Evolutionary conservation across 257 asterid species (phyloP), one percentile per base, ranked within the genome.

Genomic region (Dorcoceras hygrometricum): DNA sequence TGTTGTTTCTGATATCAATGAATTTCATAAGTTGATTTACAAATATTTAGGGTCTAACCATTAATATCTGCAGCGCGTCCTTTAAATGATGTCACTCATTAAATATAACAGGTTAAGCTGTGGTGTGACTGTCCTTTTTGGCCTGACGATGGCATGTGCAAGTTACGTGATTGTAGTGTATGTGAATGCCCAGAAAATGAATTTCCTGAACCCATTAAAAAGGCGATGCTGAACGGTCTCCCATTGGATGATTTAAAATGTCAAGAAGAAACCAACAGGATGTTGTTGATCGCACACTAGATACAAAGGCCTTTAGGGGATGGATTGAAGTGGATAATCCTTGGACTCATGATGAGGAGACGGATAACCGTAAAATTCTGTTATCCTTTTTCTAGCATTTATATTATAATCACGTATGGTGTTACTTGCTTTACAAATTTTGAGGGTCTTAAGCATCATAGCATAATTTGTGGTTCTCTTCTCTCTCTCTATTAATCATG

Each of bases 71-170:
- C 68, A 19, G 69, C 57, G 22, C 32, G 29, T 26, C 22, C 59
- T 73, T 11, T n/a, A 63, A 31, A 79, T 77, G 34, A 76, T 68
- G 18, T 62, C n/a, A 23, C 57, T 71, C 6, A 31, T 60, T 18
- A n/a, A 68, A 74, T 54, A 65, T 76, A 72, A 65, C 90, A 91
- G 98, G 96, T 84, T 55, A 91, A 91, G 75, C 77, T 91, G 76
- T 91, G 96, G 98, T 91, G 98, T 75, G 98, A 91, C 77, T 91
- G 98, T 85, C 98, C 95, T 25, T 91, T 91, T 67, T 91, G 98
- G 98, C 98, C 95, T 0, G 96, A 91, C 73, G 98, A 91, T 80
- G 98, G 96, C 56, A 91, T 91, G 98, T 91, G 98, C 85, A 85
- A 81, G 79, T 71, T 91, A 70, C 92, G 98, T 54, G 98, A 91